Base-by-base conservation (phyloP, 306 rosid species). In the Cucurbita moschata region DNA sequence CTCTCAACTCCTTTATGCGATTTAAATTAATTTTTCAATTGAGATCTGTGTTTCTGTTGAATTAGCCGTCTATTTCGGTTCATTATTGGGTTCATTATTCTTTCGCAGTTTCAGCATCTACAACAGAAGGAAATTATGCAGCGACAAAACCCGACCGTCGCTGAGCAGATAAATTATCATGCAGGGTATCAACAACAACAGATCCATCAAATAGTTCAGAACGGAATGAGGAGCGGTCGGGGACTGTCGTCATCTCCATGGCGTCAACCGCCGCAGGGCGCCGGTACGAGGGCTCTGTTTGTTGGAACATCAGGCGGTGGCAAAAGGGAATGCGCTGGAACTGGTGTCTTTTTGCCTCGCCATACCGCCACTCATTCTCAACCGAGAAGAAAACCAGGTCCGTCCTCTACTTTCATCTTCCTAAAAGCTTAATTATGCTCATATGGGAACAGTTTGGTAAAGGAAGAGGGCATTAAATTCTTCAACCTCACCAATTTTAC, bases 341-440 rank as follows among this genome's bases (percentile, higher is more conserved):
- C 98, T 2, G 98, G 98, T 1, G 98, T 93, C 8, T 93, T 93
- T 65, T 72, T 93, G 64, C 98, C 98, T 43, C 89, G 94, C 30
- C 80, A 67, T 61, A 75, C 68, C 15, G 83, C 80, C 7, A 14
- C 18, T 4, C 72, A 76, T 2, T 23, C 78, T 1, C 85, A 85
- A 40, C 5, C 82, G 0, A 71, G 87, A 0, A 81, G 69, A 60
- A 90, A 86, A 59, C 77, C 77, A 81, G 96, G 98, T 87, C 2
- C 21, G 14, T 3, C 1, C 3, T 40, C 54, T 63, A n/a, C 14
- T 46, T 2, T 1, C 35, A 2, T 0, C 2, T 11, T 65, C 18
- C 52, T 4, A 0, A 15, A 35, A 5, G 1, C 67, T 19, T 8
- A 18, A 55, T 55, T 58, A 4, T 16, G 39, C 64, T 11, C 26